Conservation (phyloP, 2,329 filamentous ascomycete genomes). For the Xylaria hypoxylon region DNA sequence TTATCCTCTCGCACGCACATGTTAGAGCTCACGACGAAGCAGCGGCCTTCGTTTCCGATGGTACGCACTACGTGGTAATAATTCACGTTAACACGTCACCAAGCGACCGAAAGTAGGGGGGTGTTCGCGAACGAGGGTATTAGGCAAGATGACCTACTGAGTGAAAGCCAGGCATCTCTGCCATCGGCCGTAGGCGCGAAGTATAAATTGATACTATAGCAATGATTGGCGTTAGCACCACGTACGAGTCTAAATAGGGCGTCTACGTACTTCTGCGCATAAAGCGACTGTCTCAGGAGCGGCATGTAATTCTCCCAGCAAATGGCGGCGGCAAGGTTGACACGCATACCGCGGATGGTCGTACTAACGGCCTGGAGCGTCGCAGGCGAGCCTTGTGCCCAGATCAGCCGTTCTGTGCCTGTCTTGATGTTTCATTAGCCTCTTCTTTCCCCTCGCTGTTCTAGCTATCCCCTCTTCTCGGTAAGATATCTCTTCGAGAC, state of each 20-base stretch:
- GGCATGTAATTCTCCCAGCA: constrained; percentile 99
- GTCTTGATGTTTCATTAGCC: constrained; percentile 36
- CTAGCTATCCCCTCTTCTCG: not conserved
- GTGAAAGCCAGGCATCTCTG: constrained; percentile 79
- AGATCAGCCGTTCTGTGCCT: constrained; percentile 79
- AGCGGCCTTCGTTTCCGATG: constrained; percentile 81
- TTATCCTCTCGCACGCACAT: constrained; percentile 73
- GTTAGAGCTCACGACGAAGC: constrained; percentile 87
- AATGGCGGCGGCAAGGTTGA: constrained; percentile 88
- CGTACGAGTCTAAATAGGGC: not conserved
- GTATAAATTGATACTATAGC: constrained; percentile 77
- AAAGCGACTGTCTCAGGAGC: constrained; percentile 82
- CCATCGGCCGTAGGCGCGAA: constrained; percentile 90
- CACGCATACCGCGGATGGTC: constrained; percentile 78
- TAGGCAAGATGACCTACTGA: constrained; percentile 30
- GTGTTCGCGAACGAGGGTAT: constrained; percentile 44
- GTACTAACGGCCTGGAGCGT: constrained; percentile 85
- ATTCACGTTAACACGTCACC: not conserved
- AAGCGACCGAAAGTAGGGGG: not conserved
- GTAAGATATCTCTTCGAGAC: not conserved
- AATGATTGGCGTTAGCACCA: constrained; percentile 12
- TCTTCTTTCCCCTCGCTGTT: not conserved
- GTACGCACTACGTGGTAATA: constrained; percentile 71
- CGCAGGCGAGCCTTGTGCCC: constrained; percentile 85
- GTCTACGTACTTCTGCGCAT: constrained; percentile 74